Evolutionary conservation across 2,329 filamentous ascomycete genomes (phyloP).

Genomic region (Diaporthe citriasiana): DNA sequence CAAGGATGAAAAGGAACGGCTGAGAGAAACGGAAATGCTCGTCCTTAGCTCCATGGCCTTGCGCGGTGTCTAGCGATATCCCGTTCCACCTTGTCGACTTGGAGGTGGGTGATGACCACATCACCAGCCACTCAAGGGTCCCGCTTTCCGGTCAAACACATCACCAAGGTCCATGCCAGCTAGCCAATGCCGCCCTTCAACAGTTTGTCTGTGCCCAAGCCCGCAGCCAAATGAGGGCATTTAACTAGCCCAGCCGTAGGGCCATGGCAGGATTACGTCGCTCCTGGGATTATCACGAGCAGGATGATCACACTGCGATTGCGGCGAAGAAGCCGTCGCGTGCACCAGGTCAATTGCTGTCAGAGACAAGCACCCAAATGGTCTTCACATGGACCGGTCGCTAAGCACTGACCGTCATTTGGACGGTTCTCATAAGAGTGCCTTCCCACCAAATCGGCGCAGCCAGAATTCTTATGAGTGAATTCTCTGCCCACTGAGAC

Average conservation of each 20-base stretch:
- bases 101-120: rapidly evolving
- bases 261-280: too few species aligned
- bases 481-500: background rate
- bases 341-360: background rate
- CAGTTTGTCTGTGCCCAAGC: background rate
- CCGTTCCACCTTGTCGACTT: too few species aligned
- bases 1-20: constrained; percentile 59
- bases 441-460: background rate
- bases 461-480: too few species aligned
- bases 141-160: too few species aligned
- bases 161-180: too few species aligned
- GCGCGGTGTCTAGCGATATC: constrained; percentile 65
- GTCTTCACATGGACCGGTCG: background rate
- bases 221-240: background rate
- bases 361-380: background rate
- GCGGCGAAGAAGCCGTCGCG: background rate
- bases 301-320: background rate
- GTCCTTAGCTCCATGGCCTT: constrained; percentile 84
- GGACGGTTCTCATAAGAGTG: background rate
- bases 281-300: too few species aligned
- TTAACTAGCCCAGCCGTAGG: background rate
- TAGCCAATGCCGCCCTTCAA: background rate
- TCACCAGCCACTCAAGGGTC: rapidly evolving
- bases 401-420: background rate
- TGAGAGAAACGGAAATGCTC: constrained; percentile 74